Conservation (phyloP, 2,329 filamentous ascomycete species). For the Pyricularia sp. region DNA sequence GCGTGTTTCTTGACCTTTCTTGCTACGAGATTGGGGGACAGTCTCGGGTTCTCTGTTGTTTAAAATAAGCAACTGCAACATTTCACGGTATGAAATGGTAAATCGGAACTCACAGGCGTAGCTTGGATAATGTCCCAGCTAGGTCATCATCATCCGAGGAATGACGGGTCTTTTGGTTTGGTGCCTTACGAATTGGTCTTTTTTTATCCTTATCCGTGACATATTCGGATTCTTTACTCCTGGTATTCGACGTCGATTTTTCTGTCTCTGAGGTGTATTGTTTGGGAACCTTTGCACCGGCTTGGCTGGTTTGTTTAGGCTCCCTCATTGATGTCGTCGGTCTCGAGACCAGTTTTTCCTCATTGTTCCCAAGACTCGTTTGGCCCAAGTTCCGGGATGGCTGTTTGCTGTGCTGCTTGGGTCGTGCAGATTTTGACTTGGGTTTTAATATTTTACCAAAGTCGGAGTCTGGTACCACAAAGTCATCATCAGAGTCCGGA, state of each 20-base stretch:
- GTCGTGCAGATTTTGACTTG: neutral
- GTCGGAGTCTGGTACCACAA: slow-evolving; percentile 9
- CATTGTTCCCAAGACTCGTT: neutral
- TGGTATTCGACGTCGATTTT: neutral
- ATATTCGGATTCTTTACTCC: neutral
- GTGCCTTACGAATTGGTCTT: neutral
- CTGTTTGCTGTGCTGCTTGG: neutral
- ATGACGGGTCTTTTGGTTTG: neutral
- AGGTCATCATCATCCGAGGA: neutral
- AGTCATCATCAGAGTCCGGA: slow-evolving; percentile 9
- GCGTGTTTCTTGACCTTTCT: neutral
- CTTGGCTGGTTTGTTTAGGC: neutral
- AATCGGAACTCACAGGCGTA: slow-evolving; percentile 4
- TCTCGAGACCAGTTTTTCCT: neutral
- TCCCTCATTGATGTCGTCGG: neutral
- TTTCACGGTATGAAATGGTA: neutral
- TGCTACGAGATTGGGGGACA: neutral
- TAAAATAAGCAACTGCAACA: neutral
- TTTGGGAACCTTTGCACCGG: neutral
- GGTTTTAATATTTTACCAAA: neutral
- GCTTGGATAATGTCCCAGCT: neutral
- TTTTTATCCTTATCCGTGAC: neutral
- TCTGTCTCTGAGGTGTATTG: neutral
- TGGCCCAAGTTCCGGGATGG: too few species aligned
- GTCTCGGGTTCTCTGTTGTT: neutral